phyloP scores from a whole-genome alignment of 495 filamentous ascomycete species.

The Cercophora newfieldiana region DNA sequence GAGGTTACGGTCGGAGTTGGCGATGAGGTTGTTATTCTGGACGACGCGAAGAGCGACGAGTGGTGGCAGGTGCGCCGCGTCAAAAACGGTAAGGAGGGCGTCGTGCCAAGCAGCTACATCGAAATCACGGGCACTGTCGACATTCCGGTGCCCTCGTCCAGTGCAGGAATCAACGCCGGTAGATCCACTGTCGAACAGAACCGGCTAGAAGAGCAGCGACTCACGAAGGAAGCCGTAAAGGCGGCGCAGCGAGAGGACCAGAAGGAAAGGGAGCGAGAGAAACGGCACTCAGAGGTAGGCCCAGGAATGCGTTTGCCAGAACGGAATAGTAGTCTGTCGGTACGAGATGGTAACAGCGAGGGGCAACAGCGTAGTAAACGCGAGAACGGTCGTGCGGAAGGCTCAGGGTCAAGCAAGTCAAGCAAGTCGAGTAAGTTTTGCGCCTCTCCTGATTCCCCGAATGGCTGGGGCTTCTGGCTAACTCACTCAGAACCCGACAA shows the following conservation, averaged over 20 bases:
- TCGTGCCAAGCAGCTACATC: constrained; percentile 96
- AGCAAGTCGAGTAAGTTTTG: constrained; percentile 71
- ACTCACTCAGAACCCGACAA: constrained; percentile 69
- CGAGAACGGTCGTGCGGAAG: constrained; percentile 59
- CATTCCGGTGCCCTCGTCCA: constrained; percentile 40
- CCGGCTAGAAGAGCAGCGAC: constrained; percentile 73
- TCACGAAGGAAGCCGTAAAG: constrained; percentile 73
- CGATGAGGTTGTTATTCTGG: constrained; percentile 88
- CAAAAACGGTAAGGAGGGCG: constrained; percentile 92
- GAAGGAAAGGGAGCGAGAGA: constrained; percentile 43
- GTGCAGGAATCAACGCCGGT: constrained; percentile 62
- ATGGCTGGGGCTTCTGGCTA: neutral
- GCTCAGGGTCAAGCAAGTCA: constrained; percentile 42
- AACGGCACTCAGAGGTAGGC: constrained; percentile 69
- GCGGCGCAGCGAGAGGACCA: constrained; percentile 55
- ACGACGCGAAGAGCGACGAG: constrained; percentile 89
- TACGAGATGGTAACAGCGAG: constrained; percentile 58
- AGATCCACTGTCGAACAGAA: constrained; percentile 80
- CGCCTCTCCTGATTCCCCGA: neutral
- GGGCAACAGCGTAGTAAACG: constrained; percentile 66
- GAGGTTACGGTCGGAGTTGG: constrained; percentile 89
- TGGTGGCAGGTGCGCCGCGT: constrained; percentile 96
- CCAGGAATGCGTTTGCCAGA: constrained; percentile 68
- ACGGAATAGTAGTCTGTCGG: constrained; percentile 65
- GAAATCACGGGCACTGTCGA: constrained; percentile 71